Base-by-base conservation (phyloP, 2,329 filamentous ascomycete genomes). In the Fusarium paranaense region DNA sequence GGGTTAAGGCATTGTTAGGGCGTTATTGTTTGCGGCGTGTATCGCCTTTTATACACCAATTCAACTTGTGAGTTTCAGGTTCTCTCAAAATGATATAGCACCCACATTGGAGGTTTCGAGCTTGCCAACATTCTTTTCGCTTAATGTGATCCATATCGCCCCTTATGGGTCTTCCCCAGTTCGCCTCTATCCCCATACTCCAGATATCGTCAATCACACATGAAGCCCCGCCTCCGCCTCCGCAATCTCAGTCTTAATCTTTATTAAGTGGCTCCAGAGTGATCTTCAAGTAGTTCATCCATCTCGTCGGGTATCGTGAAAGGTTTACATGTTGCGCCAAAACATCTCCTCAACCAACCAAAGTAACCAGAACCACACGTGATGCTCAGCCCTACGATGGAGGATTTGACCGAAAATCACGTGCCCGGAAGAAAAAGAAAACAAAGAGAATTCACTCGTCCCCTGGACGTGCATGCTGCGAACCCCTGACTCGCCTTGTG, bases 401-500 rank as follows among this genome's bases (percentile, higher is more conserved):
- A 54, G 4, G 6, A 32, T 7, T 30, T 5, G 2, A 4, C 2
- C 5, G 14, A 9, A 58, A 38, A 42, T 60, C 57, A 40, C 57
- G 37, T 22, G 25, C 25, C 18, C 2, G 6, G 5, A 42, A 30
- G 16, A 42, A 59, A 59, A 42, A 42, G 18, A 60, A 32, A 59
- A 25, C 13, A 25, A 22, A 18, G 20, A 42, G 38, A 60, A 30
- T 38, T 11, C 11, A 1, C 14, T 6, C 10, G n/a, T 14, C 52
- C 52, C 52, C 30, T 57, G 32, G 47, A 38, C 32, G 22, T 63
- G 38, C 64, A 35, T 62, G 52, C 64, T 40, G 37, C 57, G 56
- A 68, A 62, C 50, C 50, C 65, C 61, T 71, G 69, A 58, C 69
- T 66, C 69, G 66, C 66, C 62, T 63, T 69, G 66, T 66, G 69